Conservation (phyloP, 257 asterid genomes). For the Verbena officinalis region DNA sequence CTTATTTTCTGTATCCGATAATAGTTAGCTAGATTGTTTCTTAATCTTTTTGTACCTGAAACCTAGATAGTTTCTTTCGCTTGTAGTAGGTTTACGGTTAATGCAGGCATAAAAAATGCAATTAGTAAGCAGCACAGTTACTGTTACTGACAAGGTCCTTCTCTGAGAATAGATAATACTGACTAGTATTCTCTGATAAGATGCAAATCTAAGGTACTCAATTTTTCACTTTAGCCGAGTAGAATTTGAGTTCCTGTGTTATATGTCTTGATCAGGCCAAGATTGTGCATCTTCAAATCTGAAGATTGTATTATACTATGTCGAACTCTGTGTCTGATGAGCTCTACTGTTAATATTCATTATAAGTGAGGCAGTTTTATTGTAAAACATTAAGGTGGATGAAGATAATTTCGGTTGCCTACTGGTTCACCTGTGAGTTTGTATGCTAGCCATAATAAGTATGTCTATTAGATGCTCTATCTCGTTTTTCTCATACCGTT, state of each 20-base stretch:
- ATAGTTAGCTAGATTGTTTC: constrained; percentile 15
- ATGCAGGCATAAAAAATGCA: not conserved
- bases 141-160: constrained; percentile 13
- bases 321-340: constrained; percentile 4
- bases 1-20: constrained; percentile 7
- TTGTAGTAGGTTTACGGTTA: constrained; percentile 18
- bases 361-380: not conserved
- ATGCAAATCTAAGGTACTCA: not conserved
- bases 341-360: not conserved
- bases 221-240: not conserved
- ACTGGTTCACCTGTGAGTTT: constrained; percentile 19
- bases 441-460: not conserved
- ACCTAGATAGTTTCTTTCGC: constrained; percentile 16
- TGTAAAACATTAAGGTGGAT: too few species aligned
- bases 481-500: not conserved
- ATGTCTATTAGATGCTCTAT: not conserved
- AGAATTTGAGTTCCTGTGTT: constrained; percentile 3
- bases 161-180: constrained; percentile 6
- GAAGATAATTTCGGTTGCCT: constrained; percentile 10
- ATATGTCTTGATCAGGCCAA: constrained; percentile 7
- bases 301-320: not conserved
- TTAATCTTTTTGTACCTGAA: constrained; percentile 3
- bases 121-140: constrained; percentile 1
- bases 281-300: constrained; percentile 3
- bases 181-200: not conserved